Evolutionary conservation across 805 yeast species (phyloP), one percentile per base, ranked within the genome.

Genomic region (Kuraishia floccosa): DNA sequence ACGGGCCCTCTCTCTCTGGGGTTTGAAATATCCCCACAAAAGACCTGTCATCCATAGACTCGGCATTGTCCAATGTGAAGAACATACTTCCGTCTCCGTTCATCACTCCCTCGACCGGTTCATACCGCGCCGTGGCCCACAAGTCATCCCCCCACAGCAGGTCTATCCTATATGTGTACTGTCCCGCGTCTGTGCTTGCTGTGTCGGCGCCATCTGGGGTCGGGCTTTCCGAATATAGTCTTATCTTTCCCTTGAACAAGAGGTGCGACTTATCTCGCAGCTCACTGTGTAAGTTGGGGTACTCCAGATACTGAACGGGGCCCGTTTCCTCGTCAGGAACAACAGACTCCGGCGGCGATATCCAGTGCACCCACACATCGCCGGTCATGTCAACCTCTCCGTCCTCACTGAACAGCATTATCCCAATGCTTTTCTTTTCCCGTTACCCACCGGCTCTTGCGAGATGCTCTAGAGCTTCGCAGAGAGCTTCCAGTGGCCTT

Each of bases 21-120:
- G n/a, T n/a, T n/a, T n/a, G n/a, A n/a, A n/a, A n/a, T 15, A 27
- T 12, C 4, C 36, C 34, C 10, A 49, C 31, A 15, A 27, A 10
- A 19, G 10, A 19, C 7, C 22, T 7, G 9, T 16, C 28, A 16
- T 15, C 8, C 28, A 26, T 20, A 8, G 25, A 12, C 5, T 24
- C 34, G 3, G 26, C 34, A 10, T 26, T 26, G 26, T 31, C 26
- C 6, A 31, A 15, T 15, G 34, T 26, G 21, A 25, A 30, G 22
- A 25, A 26, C 6, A 12, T 18, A 14, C 26, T 17, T 10, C 24
- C 34, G 12, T 25, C 15, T n/a, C 17, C 16, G 5, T 24, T 25
- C 12, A 13, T 16, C 8, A 17, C 17, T 9, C 19, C 24, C 12
- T 12, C 17, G 14, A 26, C n/a, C 17, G 5, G 12, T 9, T 31